phyloP scores from a whole-genome alignment of 163 green algal species.

The Scenedesmus sp. region DNA sequence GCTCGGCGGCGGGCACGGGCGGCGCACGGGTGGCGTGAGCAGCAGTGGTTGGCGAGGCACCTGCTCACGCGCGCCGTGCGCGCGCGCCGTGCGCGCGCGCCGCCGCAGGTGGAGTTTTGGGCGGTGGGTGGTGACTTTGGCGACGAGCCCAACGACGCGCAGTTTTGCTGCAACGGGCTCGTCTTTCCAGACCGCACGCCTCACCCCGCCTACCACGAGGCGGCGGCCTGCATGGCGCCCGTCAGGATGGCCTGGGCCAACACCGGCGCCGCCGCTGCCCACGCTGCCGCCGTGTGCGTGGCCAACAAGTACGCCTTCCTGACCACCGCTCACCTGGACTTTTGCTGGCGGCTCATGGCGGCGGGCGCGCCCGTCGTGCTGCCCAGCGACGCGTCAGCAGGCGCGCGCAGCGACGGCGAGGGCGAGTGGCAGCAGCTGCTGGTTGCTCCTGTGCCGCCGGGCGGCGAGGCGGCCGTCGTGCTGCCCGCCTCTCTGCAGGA shows the following conservation, averaged over 20 bases:
- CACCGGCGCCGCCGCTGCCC: background rate
- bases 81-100: too few species aligned
- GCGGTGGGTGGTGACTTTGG: conserved; percentile 95
- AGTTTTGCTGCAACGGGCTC: conserved; percentile 98
- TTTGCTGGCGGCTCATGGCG: conserved; percentile 72
- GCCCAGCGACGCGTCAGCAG: background rate
- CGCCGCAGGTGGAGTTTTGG: conserved; percentile 69
- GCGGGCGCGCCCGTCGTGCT: conserved; percentile 55
- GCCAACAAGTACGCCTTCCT: conserved; percentile 61
- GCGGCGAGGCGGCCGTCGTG: background rate
- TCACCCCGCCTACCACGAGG: conserved; percentile 84
- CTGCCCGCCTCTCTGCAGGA: background rate
- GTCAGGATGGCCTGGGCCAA: conserved; percentile 58
- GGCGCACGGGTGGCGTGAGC: too few species aligned
- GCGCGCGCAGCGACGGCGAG: background rate
- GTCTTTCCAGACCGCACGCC: conserved; percentile 88
- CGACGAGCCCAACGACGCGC: conserved; percentile 88
- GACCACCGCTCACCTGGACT: conserved; percentile 50
- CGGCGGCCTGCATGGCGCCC: conserved; percentile 65
- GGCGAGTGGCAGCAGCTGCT: background rate
- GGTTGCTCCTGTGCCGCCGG: background rate
- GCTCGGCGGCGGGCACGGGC: too few species aligned
- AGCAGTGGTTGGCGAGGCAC: too few species aligned
- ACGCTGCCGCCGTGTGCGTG: background rate
- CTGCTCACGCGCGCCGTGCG: too few species aligned